Percentiles rank a stretch among this genome's conserved stretches.
These are phyloP conservation scores for Erodium moschatum DNA, from an alignment of 441 rosid genomes.

Conservation along the genomic window DNA sequence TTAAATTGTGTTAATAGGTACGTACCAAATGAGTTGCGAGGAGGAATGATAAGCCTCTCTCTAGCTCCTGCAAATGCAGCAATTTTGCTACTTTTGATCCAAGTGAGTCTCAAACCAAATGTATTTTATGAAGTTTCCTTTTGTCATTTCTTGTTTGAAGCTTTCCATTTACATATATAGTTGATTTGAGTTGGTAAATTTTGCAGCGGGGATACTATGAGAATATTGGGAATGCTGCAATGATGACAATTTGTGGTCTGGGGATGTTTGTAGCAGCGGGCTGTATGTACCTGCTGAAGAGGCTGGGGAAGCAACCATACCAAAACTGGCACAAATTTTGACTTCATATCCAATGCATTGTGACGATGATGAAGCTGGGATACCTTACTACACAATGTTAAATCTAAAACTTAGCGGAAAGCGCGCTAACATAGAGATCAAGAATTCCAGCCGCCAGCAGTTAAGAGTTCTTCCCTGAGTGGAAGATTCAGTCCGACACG, in stretches of 20 bases:
- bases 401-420: no score
- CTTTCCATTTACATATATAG: no score
- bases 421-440: background rate
- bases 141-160: no score
- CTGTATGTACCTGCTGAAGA: slow-evolving; percentile 70
- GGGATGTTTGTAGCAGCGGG: slow-evolving; percentile 65
- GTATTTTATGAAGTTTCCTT: no score
- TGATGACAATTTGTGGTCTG: slow-evolving; percentile 53
- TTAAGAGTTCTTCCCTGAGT: no score
- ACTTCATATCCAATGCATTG: slow-evolving; percentile 17
- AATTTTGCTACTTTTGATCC: slow-evolving; percentile 47
- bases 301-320: slow-evolving; percentile 84
- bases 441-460: background rate
- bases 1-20: slow-evolving; percentile 39
- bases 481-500: no score
- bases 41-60: slow-evolving; percentile 89
- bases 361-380: no score
- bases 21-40: slow-evolving; percentile 86
- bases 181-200: slow-evolving; percentile 1
- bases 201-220: slow-evolving; percentile 64
- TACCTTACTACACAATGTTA: no score
- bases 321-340: slow-evolving; percentile 70
- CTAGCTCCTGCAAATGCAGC: slow-evolving; percentile 77
- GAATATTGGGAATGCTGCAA: slow-evolving; percentile 58
- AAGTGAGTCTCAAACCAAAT: slow-evolving; percentile 30